phyloP scores from a whole-genome alignment of 148 eudicot species.

The Persicaria tinctoria region DNA sequence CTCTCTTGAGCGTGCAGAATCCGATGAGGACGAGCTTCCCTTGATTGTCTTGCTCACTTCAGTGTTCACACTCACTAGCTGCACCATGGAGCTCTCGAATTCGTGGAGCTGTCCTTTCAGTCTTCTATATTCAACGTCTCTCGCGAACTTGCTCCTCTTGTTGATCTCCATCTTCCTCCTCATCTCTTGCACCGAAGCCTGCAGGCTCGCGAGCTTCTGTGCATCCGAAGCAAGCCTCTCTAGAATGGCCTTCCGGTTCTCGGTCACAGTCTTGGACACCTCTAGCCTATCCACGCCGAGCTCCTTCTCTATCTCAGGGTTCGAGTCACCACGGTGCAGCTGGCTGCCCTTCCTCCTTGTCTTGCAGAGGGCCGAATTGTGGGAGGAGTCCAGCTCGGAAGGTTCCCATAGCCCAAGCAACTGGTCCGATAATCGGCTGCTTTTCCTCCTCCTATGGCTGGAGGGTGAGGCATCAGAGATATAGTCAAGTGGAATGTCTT shows the following conservation, averaged over 20 bases:
- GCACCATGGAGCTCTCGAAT: conserved; percentile 47
- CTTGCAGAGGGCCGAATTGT: conserved; percentile 15
- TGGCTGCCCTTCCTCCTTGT: conserved; percentile 23
- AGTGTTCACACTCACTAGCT: conserved; percentile 47
- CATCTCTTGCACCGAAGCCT: conserved; percentile 46
- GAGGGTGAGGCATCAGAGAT: conserved; percentile 38
- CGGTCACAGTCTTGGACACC: conserved; percentile 18
- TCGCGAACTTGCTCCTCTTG: conserved; percentile 32
- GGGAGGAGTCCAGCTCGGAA: conserved; percentile 29
- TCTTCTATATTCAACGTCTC: conserved; percentile 39
- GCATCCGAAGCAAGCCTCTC: conserved; percentile 62
- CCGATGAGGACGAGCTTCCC: conserved; percentile 24
- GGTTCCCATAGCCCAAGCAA: conserved; percentile 89
- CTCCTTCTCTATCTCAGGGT: conserved; percentile 46
- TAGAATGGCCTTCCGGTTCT: conserved; percentile 36
- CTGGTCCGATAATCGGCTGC: conserved; percentile 43
- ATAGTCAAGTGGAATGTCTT: conserved; percentile 88
- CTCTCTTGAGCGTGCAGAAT: conserved; percentile 23
- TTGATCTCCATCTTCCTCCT: conserved; percentile 46
- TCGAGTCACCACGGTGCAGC: conserved; percentile 18
- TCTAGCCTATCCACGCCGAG: conserved; percentile 64
- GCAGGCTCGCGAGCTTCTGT: conserved; percentile 43
- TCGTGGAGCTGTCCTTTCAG: conserved; percentile 50
- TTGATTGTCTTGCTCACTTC: conserved; percentile 41
- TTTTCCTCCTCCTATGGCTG: conserved; percentile 36